phyloP scores from a whole-genome alignment of 1,284 basidiomycete species.

The Apiotrichum porosum region DNA sequence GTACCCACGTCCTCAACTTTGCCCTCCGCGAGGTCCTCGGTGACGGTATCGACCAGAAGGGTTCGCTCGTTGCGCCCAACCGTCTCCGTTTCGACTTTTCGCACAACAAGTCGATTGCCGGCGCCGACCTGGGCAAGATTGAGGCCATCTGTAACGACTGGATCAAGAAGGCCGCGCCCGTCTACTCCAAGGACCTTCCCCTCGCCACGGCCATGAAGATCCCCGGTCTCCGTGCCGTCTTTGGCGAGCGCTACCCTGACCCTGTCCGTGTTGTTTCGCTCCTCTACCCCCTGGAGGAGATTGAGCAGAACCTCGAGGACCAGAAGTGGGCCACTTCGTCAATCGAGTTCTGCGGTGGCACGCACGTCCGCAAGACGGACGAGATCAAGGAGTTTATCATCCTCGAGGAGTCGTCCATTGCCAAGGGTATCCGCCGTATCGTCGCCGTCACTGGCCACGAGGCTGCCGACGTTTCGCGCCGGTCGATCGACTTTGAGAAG shows the following conservation, averaged over 20 bases:
- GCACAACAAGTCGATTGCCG: conserved; percentile 79
- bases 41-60: conserved; percentile 96
- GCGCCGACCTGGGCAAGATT: conserved; percentile 73
- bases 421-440: conserved; percentile 93
- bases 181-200: conserved; percentile 80
- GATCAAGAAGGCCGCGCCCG: conserved; percentile 83
- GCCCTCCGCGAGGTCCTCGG: conserved; percentile 87
- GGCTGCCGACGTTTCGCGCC: conserved; percentile 71
- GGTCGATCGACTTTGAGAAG: conserved; percentile 62
- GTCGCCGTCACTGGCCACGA: conserved; percentile 93
- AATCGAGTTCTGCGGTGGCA: conserved; percentile 56
- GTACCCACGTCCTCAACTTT: conserved; percentile 96
- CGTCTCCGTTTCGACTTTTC: conserved; percentile 99
- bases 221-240: conserved; percentile 89
- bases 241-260: conserved; percentile 96
- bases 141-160: conserved; percentile 80
- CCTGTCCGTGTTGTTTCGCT: conserved; percentile 92
- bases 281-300: conserved; percentile 80
- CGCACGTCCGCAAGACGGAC: conserved; percentile 88
- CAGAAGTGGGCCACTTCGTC: conserved; percentile 85
- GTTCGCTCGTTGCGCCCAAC: conserved; percentile 89
- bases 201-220: conserved; percentile 81
- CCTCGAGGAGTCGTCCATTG: conserved; percentile 92
- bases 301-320: conserved; percentile 77
- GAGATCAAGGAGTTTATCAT: conserved; percentile 96